Evolutionary conservation across 2,329 filamentous ascomycete species (phyloP).

Genomic region (Fusarium napiforme): DNA sequence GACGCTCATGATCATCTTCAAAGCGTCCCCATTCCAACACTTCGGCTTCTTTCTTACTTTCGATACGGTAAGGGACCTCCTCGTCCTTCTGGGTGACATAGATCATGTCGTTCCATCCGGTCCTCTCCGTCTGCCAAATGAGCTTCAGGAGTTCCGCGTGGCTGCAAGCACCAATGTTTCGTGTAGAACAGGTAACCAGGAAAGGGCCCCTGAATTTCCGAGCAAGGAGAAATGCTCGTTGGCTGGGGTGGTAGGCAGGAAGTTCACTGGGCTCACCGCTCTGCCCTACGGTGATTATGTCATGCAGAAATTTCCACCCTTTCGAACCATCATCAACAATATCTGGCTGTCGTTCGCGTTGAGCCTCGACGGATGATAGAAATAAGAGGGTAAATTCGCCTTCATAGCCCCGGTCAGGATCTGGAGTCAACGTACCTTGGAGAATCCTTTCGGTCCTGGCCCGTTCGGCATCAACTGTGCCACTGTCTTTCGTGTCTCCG

Average conservation of each 20-base stretch:
- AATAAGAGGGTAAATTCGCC: not conserved
- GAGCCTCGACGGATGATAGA: not conserved
- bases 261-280: not conserved
- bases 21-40: not conserved
- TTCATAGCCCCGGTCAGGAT: constrained; percentile 11
- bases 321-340: not conserved
- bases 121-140: constrained; percentile 24
- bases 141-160: constrained; percentile 18
- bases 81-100: constrained; percentile 36
- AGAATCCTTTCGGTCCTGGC: constrained; percentile 8
- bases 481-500: not conserved
- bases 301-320: constrained; percentile 27
- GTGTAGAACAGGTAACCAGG: not conserved
- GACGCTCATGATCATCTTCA: not conserved
- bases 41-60: not conserved
- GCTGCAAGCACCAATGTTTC: constrained; percentile 26
- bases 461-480: not conserved
- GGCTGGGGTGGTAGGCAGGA: constrained; percentile 2
- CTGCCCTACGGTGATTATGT: constrained; percentile 4
- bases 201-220: not conserved
- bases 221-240: constrained; percentile 25
- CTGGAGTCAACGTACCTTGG: constrained; percentile 15
- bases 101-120: constrained; percentile 42
- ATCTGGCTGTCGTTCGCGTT: not conserved
- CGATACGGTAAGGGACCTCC: constrained; percentile 20